Conservation (phyloP, 2,329 filamentous ascomycete species). For the Onygenales sp. region DNA sequence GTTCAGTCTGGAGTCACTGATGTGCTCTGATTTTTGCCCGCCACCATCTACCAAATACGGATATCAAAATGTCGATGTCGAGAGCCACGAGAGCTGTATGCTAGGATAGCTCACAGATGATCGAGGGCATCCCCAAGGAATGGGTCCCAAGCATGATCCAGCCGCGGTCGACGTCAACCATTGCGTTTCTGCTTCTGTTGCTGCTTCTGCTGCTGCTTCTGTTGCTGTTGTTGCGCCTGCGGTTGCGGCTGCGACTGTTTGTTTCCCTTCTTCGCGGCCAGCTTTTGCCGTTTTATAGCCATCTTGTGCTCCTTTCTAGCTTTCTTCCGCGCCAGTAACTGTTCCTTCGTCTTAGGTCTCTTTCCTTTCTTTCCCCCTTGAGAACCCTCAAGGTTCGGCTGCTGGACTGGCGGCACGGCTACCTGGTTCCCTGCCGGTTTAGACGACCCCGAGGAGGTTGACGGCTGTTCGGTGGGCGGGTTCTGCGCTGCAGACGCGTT, state of each 20-base stretch:
- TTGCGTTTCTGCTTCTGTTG: too few relatives aligned
- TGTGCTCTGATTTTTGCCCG: too few relatives aligned
- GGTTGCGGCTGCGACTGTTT: conserved; percentile 4
- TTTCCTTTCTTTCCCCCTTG: conserved; percentile 12
- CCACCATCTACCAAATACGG: too few relatives aligned
- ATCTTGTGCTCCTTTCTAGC: conserved; percentile 19
- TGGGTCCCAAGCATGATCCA: too few relatives aligned
- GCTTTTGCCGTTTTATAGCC: conserved; percentile 26
- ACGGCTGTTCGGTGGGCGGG: conserved; percentile 1
- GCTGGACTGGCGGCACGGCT: neutral
- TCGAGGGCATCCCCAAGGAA: too few relatives aligned
- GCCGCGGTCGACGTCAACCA: too few relatives aligned
- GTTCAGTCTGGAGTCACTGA: too few relatives aligned
- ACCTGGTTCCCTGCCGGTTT: neutral
- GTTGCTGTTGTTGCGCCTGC: neutral
- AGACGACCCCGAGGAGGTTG: neutral
- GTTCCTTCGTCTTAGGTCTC: conserved; percentile 17
- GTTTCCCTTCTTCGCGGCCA: conserved; percentile 29
- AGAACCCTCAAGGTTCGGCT: neutral
- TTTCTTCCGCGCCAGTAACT: conserved; percentile 16
- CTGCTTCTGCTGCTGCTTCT: neutral
- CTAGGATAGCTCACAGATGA: too few relatives aligned
- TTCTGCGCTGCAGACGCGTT: conserved; percentile 13
- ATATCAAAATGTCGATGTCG: too few relatives aligned
- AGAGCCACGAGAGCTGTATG: too few relatives aligned